Conservation (phyloP, 768 basidiomycete species). For the Phylloporus sp. region DNA sequence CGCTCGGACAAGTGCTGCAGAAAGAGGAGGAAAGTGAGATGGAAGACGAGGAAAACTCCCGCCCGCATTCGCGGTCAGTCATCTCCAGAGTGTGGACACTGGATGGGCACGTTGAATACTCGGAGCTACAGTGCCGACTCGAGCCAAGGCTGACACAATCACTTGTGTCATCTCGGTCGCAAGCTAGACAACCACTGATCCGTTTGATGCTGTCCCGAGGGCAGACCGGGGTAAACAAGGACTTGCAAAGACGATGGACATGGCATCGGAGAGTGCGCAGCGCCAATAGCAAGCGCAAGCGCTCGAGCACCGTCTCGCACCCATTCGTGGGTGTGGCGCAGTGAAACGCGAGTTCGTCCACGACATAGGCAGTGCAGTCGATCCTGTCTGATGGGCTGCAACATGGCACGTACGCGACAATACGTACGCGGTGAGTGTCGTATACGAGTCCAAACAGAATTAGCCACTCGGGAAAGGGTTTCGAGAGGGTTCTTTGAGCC, state of each 20-base stretch:
- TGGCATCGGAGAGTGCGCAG: constrained; percentile 20
- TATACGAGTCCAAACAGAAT: constrained; percentile 24
- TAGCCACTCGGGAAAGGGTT: constrained; percentile 25
- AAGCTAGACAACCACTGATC: not conserved
- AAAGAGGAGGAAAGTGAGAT: constrained; percentile 11
- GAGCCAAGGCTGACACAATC: constrained; percentile 7
- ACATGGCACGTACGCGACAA: constrained; percentile 22
- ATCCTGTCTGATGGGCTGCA: constrained; percentile 2
- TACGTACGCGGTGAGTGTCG: constrained; percentile 12
- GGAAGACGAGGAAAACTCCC: constrained; percentile 4
- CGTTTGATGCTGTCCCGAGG: not conserved
- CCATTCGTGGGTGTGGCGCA: not conserved
- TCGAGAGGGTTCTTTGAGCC: not conserved
- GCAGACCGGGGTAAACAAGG: constrained; percentile 4
- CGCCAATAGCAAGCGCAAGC: constrained; percentile 19
- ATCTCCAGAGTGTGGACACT: not conserved
- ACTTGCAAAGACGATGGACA: constrained; percentile 12
- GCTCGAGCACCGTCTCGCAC: constrained; percentile 12
- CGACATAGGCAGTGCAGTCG: constrained; percentile 13
- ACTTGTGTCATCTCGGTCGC: constrained; percentile 2
- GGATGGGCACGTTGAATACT: constrained; percentile 25
- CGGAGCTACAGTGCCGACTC: constrained; percentile 10
- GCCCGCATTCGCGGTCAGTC: not conserved
- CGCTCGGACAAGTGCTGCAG: constrained; percentile 24
- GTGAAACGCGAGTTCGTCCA: constrained; percentile 20